Base-by-base conservation (phyloP, 192 early-diverging fungal genomes). In the Gigaspora rosea region DNA sequence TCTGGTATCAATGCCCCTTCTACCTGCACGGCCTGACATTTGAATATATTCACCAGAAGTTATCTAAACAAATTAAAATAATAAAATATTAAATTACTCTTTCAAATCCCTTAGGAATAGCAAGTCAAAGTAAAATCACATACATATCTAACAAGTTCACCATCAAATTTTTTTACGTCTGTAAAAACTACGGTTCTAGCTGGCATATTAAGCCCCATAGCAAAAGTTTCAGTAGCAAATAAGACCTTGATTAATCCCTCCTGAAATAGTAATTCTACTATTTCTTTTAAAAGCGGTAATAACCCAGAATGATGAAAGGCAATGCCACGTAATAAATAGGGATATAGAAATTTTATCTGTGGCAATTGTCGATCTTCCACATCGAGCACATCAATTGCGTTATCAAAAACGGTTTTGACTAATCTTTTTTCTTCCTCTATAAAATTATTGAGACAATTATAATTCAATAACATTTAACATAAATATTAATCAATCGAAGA, bases 131-230 rank as follows among this genome's bases (percentile, higher is more conserved):
- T 27, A 27, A 27, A 27, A 27, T 27, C 27, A 27, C 27, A 27
- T 27, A 27, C 27, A 1, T 27, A 27, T 27, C 27, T 27, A 27
- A 27, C 27, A 27, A 27, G 91, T 92, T 66, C 97, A 27, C 27
- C 97, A 80, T 99, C 97, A 78, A 89, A 98, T 75, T 99, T 99
- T 66, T 64, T 91, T 88, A 0, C 96, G 97, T 27, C 27, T 27
- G 27, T 27, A 75, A 99, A 99, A 4, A 99, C 95, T 20, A 99
- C 97, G 1, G 97, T 99, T 78, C 95, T 96, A 77, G 97, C 96
- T 27, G 97, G 97, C 97, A 99, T 99, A 86, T 99, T 99, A 66
- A 99, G 83, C 22, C 97, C 97, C 73, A 99, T 99, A 35, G 97
- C 95, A 82, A 99, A 99, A 1, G 97, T 99, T 85, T 99, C 97